Conservation (phyloP, 1,139 yeast genomes). For the Nadsonia commutata region DNA sequence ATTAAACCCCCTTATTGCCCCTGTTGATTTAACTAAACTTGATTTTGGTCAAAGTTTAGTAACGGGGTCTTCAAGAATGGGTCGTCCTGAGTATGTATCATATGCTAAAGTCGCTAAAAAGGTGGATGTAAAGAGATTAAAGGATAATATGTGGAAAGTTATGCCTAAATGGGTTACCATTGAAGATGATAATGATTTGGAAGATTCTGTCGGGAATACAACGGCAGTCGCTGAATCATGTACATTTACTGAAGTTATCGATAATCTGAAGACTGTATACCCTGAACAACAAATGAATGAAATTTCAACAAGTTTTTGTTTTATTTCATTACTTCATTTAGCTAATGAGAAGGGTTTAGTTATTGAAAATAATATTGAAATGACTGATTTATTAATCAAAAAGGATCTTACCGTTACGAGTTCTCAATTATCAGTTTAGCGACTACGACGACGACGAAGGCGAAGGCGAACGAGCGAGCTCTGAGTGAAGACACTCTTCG, state of each 20-base stretch:
- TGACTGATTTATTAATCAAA: constrained; percentile 41
- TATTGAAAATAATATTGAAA: constrained; percentile 40
- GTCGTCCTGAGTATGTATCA: constrained; percentile 48
- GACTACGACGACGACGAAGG: too few species aligned
- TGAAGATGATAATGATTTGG: constrained; percentile 9
- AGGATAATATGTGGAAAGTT: constrained; percentile 71
- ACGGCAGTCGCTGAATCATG: constrained; percentile 11
- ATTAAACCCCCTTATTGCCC: not conserved
- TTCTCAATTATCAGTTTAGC: constrained; percentile 3
- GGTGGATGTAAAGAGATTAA: constrained; percentile 67
- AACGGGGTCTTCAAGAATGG: constrained; percentile 5
- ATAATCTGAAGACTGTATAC: constrained; percentile 22
- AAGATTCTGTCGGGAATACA: constrained; percentile 6
- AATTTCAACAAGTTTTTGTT: constrained; percentile 75
- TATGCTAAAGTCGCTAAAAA: constrained; percentile 73
- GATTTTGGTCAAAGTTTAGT: not conserved
- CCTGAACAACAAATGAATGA: constrained; percentile 31
- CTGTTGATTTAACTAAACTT: not conserved
- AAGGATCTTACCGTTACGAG: constrained; percentile 14
- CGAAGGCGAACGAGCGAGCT: too few species aligned
- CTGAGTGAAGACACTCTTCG: too few species aligned
- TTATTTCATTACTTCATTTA: constrained; percentile 69
- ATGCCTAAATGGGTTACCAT: constrained; percentile 15
- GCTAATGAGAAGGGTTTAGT: constrained; percentile 78
- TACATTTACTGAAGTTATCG: constrained; percentile 35